These are phyloP conservation scores for Aspergillus baeticus DNA, from an alignment of 495 filamentous ascomycete genomes.

Conservation along the genomic window DNA sequence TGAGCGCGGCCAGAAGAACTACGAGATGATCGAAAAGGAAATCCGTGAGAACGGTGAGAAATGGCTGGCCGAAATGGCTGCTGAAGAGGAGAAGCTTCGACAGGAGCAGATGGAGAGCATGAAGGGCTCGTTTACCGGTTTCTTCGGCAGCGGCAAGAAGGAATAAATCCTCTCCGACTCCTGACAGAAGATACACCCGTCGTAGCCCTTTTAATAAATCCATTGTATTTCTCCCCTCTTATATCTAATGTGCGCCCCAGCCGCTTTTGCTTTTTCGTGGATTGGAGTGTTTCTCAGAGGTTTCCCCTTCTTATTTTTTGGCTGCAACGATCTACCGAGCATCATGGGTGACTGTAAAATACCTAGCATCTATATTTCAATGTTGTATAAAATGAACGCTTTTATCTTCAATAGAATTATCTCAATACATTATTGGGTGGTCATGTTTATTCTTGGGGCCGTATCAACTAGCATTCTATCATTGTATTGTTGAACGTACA, in stretches of 20 bases:
- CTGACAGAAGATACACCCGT: background rate
- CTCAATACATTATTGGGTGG: background rate
- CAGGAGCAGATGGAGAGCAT: conserved; percentile 90
- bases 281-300: conserved; percentile 18
- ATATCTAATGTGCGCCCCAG: conserved; percentile 15
- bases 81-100: conserved; percentile 76
- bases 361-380: conserved; percentile 30
- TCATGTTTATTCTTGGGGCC: no score
- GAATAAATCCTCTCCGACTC: conserved; percentile 21
- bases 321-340: conserved; percentile 12
- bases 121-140: conserved; percentile 61
- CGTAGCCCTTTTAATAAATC: background rate
- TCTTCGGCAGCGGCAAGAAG: conserved; percentile 47
- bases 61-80: conserved; percentile 89
- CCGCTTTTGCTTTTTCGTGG: conserved; percentile 13
- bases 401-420: conserved; percentile 11
- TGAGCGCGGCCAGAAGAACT: conserved; percentile 85
- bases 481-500: conserved; percentile 8
- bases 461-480: background rate
- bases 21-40: conserved; percentile 82
- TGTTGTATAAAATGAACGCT: conserved; percentile 40
- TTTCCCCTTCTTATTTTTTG: conserved; percentile 14
- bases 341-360: conserved; percentile 43
- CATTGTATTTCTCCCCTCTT: conserved; percentile 9
- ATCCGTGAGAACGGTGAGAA: conserved; percentile 90